Evolutionary conservation across 164 flowering plant species (phyloP), one percentile per base, ranked within the genome.

Genomic region (Akebia trifoliata): DNA sequence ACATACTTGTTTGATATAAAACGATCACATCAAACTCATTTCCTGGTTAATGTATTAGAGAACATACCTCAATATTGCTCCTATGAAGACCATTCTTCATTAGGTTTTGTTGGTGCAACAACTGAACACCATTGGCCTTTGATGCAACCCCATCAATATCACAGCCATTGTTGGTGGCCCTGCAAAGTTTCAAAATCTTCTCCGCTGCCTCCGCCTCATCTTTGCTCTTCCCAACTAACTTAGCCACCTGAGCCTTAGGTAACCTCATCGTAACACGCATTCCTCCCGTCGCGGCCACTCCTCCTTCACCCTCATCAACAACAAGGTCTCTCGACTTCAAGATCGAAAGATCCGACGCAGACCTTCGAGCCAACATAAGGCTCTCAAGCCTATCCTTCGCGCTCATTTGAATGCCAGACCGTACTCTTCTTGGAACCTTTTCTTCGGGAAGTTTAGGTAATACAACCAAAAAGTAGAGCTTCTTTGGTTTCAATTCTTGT

Each of bases 201-300:
- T 80, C 77, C 0, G 91, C 91, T 0, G 76, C 87, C 55, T 91
- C 97, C 0, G 74, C 63, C 17, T 71, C 82, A 52, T 78, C 78
- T 32, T 34, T 71, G 62, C 92, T 79, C 37, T 80, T 85, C 54
- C 67, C 69, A 76, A 84, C 69, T 68, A 84, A 22, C 68, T 57
- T 84, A 22, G 72, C 84, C 59, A 91, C 84, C 56, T 84, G 81
- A 1, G 85, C 72, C 76, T 73, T 85, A 1, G 86, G 92, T 31
- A 90, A 61, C 72, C 82, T 76, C 78, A 90, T 11, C 53, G 44
- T 66, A 31, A 79, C 57, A 35, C 75, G 29, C 61, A 64, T 43
- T 12, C 54, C 25, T 15, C 65, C 78, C 12, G 52, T 25, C 15
- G 51, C 9, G 5, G 44, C 14, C n/a, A 32, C 10, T 9, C 54